phyloP scores from a whole-genome alignment of 192 early-diverging fungal genomes.

The Gigaspora rosea region DNA sequence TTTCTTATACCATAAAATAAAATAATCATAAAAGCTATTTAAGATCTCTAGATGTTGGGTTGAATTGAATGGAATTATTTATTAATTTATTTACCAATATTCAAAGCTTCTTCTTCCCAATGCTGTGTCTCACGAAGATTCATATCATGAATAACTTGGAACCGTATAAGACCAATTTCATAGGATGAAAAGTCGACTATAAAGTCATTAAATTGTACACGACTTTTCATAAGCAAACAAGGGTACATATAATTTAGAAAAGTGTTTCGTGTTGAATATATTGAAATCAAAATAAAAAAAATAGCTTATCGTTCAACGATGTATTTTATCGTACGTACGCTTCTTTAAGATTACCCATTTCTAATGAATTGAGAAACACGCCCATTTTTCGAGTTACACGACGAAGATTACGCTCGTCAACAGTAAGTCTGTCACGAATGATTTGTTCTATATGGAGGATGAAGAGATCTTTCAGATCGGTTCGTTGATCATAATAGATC shows the following conservation, averaged over 20 bases:
- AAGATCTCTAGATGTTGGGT: background rate
- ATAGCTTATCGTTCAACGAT: background rate
- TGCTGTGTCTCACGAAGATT: conserved; percentile 13
- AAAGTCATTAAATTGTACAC: conserved; percentile 16
- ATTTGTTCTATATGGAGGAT: background rate
- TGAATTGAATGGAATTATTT: background rate
- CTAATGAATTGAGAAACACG: background rate
- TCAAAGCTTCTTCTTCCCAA: conserved; percentile 17
- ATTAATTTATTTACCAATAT: conserved; percentile 5
- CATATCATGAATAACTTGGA: conserved; percentile 26
- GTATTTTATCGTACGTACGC: background rate
- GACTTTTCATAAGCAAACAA: background rate
- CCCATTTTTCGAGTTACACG: conserved; percentile 2
- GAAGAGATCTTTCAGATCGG: background rate
- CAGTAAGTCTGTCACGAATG: conserved; percentile 25
- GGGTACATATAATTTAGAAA: background rate
- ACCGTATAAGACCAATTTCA: conserved; percentile 6
- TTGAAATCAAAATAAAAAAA: background rate
- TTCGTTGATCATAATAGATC: background rate
- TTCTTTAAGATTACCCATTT: conserved; percentile 11
- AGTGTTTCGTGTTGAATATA: background rate
- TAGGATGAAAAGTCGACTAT: conserved; percentile 16
- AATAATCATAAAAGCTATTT: background rate
- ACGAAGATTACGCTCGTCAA: conserved; percentile 19
- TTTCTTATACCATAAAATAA: background rate